Evolutionary conservation across 768 basidiomycete species (phyloP).

Genomic region (Agrocybe pediades): DNA sequence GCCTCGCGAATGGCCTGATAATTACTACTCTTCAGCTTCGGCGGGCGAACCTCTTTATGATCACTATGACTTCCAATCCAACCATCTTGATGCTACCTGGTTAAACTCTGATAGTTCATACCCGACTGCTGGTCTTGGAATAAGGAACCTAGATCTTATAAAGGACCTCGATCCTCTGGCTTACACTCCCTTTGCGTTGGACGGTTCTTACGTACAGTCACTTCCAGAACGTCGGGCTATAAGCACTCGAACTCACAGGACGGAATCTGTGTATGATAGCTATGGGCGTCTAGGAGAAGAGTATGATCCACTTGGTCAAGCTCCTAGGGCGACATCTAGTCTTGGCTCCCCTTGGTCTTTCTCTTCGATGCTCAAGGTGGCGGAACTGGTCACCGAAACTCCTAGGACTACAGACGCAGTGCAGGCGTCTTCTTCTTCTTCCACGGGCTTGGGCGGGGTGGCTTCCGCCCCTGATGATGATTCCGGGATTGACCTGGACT

Average conservation of each 20-base stretch:
- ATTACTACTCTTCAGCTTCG: conserved; percentile 11
- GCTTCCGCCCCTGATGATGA: conserved; percentile 3
- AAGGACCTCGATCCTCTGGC: conserved; percentile 2
- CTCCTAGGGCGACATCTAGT: neutral
- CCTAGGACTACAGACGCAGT: conserved; percentile 10
- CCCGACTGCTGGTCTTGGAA: conserved; percentile 31
- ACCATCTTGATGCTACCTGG: conserved; percentile 24
- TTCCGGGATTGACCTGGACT: conserved; percentile 7
- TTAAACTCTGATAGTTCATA: conserved; percentile 10
- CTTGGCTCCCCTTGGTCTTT: conserved; percentile 24
- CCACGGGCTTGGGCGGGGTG: conserved; percentile 11
- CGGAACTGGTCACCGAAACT: conserved; percentile 19
- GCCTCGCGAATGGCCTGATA: conserved; percentile 19
- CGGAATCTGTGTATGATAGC: conserved; percentile 10
- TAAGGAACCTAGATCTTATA: conserved; percentile 24
- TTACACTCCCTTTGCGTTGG: neutral
- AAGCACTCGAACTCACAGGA: conserved; percentile 6
- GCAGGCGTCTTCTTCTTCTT: conserved; percentile 10
- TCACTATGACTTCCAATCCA: conserved; percentile 37
- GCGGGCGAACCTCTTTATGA: conserved; percentile 17
- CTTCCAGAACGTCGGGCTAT: conserved; percentile 5
- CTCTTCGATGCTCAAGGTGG: conserved; percentile 19
- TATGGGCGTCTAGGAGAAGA: neutral
- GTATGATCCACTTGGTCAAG: neutral
- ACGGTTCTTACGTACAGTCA: neutral